A percentile compares a stretch with the other conserved stretches of the same genome.
phyloP scores from a whole-genome alignment of 1,284 basidiomycete genomes.

The Xerocomus minutiporus region DNA sequence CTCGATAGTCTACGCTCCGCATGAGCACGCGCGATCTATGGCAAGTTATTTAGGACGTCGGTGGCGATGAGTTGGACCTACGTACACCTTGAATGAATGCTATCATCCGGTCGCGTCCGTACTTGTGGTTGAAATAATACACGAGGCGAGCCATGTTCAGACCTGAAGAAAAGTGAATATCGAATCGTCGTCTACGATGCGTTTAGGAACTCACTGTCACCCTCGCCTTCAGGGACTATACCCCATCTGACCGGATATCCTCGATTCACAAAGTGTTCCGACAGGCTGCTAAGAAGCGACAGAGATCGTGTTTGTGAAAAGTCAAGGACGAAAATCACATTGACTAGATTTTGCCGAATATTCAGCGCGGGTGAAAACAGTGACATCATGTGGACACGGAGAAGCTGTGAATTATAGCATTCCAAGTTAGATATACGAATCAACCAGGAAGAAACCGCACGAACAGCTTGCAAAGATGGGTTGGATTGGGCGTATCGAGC shows the following conservation, averaged over 20 bases:
- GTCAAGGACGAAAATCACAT: conserved; percentile 76
- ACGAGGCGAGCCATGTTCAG: conserved; percentile 69
- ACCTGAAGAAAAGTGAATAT: conserved; percentile 38
- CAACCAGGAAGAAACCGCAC: not conserved
- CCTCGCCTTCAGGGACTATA: conserved; percentile 68
- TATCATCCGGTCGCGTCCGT: conserved; percentile 61
- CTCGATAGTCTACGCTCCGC: conserved; percentile 31
- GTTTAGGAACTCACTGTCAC: conserved; percentile 43
- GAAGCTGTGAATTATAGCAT: conserved; percentile 43
- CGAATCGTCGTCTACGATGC: not conserved
- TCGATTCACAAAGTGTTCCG: conserved; percentile 67
- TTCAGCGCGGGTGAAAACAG: conserved; percentile 71
- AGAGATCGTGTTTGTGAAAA: conserved; percentile 60
- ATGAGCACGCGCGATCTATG: conserved; percentile 38
- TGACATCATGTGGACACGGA: conserved; percentile 72
- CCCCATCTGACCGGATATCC: conserved; percentile 79
- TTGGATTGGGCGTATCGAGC: conserved; percentile 56
- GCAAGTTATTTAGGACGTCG: not conserved
- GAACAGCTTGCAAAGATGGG: conserved; percentile 22
- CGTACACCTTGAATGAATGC: conserved; percentile 56
- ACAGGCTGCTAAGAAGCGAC: conserved; percentile 57
- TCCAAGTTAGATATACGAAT: conserved; percentile 1
- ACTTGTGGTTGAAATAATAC: conserved; percentile 60
- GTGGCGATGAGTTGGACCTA: conserved; percentile 1
- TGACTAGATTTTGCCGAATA: conserved; percentile 68